Evolutionary conservation across 805 yeast species (phyloP), one percentile per base, ranked within the genome.

Genomic region (Candida andamanensis): DNA sequence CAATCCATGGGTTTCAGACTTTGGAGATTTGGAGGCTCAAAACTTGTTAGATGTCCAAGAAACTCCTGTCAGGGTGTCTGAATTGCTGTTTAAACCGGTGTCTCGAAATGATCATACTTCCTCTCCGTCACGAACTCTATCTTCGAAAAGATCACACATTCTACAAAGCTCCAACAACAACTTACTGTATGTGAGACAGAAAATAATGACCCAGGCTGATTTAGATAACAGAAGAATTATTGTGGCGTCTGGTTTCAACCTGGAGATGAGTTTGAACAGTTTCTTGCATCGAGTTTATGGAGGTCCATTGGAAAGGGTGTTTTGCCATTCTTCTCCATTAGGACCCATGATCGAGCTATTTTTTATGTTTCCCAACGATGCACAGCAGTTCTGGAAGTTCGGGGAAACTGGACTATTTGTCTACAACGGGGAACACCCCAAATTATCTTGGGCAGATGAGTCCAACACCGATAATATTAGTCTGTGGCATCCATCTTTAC

Each of bases 251-350:
- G 58, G 63, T 13, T 49, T 75, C 16, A 69, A 75, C 0, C 33
- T 45, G 0, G 45, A 50, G 17, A 63, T 73, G 6, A 76, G 80
- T 6, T 41, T 77, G 6, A 61, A 61, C 15, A 60, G 74, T 23
- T 55, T 81, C 7, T 42, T 83, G 13, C 48, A 74, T 1, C 81
- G 75, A 32, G 58, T 80, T 0, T 60, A 67, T 42, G 89, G 92
- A 2, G 94, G 94, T 0, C 83, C 85, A 0, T 53, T 83, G 30
- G 85, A 80, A 40, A 67, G 64, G 30, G 44, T 79, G 4, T 58
- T 52, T 10, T 44, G 61, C 17, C 49, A 44, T 26, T 49, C 44
- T 6, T 35, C 36, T 29, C 30, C 33, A 6, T 29, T 33, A 9
- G 15, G 15, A 9, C 42, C 51, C 7, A 24, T 28, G 5, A 29